Conservation (phyloP, 2,329 filamentous ascomycete species). For the Fusarium sp. region DNA sequence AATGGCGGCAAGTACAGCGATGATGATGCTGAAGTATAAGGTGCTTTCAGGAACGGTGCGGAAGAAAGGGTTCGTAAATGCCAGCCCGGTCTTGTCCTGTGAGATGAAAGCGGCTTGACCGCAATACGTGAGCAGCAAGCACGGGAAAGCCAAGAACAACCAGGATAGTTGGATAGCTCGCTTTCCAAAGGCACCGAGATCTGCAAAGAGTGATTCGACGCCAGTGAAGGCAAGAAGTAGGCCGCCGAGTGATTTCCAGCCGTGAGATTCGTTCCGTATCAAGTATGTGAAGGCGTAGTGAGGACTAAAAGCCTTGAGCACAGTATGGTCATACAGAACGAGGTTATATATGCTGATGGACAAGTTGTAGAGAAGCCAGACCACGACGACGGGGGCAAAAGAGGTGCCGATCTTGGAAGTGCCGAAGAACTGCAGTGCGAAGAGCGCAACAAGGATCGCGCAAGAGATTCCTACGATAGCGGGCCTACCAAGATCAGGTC, state of each 20-base stretch:
- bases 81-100: conserved; percentile 61
- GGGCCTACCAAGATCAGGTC: conserved; percentile 64
- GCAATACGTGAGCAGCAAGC: conserved; percentile 72
- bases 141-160: conserved; percentile 76
- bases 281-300: conserved; percentile 73
- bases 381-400: conserved; percentile 75
- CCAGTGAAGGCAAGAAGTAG: conserved; percentile 81
- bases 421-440: conserved; percentile 73
- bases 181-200: conserved; percentile 79
- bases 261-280: conserved; percentile 67
- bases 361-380: conserved; percentile 75
- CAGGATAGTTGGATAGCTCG: conserved; percentile 79
- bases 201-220: conserved; percentile 83
- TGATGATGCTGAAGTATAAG: conserved; percentile 74
- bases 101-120: conserved; percentile 81
- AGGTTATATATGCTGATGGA: conserved; percentile 74
- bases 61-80: conserved; percentile 76
- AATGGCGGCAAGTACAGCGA: conserved; percentile 77
- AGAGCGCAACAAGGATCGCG: conserved; percentile 72
- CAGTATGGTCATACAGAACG: conserved; percentile 62
- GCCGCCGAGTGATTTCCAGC: conserved; percentile 76
- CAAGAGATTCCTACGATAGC: conserved; percentile 74
- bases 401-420: conserved; percentile 68
- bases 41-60: conserved; percentile 75
- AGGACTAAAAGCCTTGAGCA: conserved; percentile 68